Evolutionary conservation across 2,329 filamentous ascomycete species (phyloP).

Genomic region (Amauroascus verrucosus): DNA sequence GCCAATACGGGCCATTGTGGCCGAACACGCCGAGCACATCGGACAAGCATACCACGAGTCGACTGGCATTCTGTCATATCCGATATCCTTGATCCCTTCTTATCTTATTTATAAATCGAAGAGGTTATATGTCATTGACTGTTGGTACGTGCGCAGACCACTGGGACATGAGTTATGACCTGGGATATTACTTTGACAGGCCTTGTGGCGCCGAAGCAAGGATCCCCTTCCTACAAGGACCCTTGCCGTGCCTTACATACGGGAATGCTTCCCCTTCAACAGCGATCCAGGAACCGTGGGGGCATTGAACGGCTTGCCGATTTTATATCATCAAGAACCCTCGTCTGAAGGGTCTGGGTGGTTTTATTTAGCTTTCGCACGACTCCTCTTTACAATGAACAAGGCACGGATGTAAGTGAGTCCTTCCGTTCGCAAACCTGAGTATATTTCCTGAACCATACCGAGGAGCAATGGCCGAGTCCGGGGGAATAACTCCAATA

Average conservation of each 20-base stretch:
- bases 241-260: slow-evolving; percentile 11
- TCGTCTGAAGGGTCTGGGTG: neutral
- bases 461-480: neutral
- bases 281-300: neutral
- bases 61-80: neutral
- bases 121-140: neutral
- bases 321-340: slow-evolving; percentile 2
- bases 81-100: slow-evolving; percentile 3
- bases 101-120: neutral
- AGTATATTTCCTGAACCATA: neutral
- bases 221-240: neutral
- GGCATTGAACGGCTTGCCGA: slow-evolving; percentile 5
- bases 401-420: neutral
- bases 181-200: slow-evolving; percentile 7
- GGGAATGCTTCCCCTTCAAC: slow-evolving; percentile 7
- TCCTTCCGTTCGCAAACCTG: neutral
- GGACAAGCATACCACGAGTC: slow-evolving; percentile 2
- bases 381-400: neutral
- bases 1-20: neutral
- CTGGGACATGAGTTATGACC: neutral
- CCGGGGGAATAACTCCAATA: neutral
- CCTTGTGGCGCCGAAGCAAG: slow-evolving; percentile 7
- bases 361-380: neutral
- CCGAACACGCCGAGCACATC: neutral
- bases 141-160: neutral